Evolutionary conservation across 2,329 filamentous ascomycete genomes (phyloP), one percentile per base, ranked within the genome.

Genomic region (Pseudogymnoascus sp.): DNA sequence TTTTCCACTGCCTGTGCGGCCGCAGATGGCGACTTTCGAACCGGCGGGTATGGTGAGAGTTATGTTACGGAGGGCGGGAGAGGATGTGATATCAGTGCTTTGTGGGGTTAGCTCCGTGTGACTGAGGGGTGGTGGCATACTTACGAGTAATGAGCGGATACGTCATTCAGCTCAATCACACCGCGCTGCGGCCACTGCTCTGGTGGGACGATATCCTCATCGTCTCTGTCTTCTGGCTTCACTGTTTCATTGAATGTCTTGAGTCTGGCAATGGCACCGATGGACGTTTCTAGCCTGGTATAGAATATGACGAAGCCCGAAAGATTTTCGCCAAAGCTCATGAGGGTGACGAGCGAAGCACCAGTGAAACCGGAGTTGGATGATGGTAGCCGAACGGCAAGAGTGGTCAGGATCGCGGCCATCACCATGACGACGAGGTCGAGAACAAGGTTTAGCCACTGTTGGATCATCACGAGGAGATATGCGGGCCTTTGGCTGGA

Each of bases 401-500:
- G 34, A 12, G 37, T n/a, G 6, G 59, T 60, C 4, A 70, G 56
- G 18, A 50, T 63, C 5, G 62, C 63, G 5, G 67, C 70, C 12
- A 70, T 59, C 10, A 61, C 60, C 18, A 69, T 63, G 1, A 71
- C 59, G 21, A 65, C 42, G 8, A 68, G 66, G 64, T 79, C 76
- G 11, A 80, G 65, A 1, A 77, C 77, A 2, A 80, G 68, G 0
- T 71, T 75, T 6, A 79, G 71, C 78, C 78, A 80, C 38, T 76
- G 73, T 65, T 80, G 78, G 18, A 79, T 74, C 18, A 74, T 73
- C 60, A 74, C 77, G 21, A 79, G 71, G 12, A 78, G 72, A 64
- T 80, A 80, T 64, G 78, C 78, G 3, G 78, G 78, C 25, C 74
- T 70, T 62, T 80, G 78, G 0, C 76, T 78, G 14, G 69, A 69